Conservation (phyloP, 2,329 filamentous ascomycete genomes). For the Didymella pinodella region DNA sequence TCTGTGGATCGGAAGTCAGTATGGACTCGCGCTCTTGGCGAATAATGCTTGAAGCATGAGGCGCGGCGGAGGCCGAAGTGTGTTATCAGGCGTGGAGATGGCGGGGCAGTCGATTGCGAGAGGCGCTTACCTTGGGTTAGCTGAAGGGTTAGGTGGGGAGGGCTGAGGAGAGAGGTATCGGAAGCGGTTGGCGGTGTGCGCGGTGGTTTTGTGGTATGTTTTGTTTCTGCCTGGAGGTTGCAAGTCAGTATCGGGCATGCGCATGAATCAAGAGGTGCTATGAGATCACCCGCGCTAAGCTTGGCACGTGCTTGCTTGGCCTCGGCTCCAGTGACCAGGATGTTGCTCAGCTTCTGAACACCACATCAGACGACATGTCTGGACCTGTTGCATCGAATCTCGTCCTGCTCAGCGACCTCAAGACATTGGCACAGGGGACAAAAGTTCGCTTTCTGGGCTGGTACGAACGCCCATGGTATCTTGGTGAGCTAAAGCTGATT, state of each 20-base stretch:
- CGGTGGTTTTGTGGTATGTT: conserved; percentile 21
- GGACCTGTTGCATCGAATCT: conserved; percentile 64
- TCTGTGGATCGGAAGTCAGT: conserved; percentile 14
- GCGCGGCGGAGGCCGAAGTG: conserved; percentile 9
- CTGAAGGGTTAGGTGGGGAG: not conserved
- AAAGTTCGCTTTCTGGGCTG: conserved; percentile 94
- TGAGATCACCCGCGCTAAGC: conserved; percentile 21
- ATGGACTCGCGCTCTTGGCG: not conserved
- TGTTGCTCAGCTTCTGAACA: conserved; percentile 10
- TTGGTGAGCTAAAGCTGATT: conserved; percentile 21
- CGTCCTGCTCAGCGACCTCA: conserved; percentile 59
- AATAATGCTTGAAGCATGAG: not conserved
- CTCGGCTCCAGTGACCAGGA: conserved; percentile 18
- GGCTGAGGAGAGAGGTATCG: conserved; percentile 4
- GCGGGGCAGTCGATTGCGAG: conserved; percentile 30
- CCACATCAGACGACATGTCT: conserved; percentile 38
- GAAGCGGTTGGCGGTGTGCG: conserved; percentile 10
- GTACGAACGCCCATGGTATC: conserved; percentile 61
- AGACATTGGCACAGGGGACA: conserved; percentile 61
- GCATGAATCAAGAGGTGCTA: conserved; percentile 24
- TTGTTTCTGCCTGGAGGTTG: conserved; percentile 27
- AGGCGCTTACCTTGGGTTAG: conserved; percentile 23
- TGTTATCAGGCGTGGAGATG: conserved; percentile 25
- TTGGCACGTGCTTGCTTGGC: conserved; percentile 23
- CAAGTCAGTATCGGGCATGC: conserved; percentile 23